Evolutionary conservation across 202 grass and related monocot species (phyloP).

Genomic region (Carex sylvatica): DNA sequence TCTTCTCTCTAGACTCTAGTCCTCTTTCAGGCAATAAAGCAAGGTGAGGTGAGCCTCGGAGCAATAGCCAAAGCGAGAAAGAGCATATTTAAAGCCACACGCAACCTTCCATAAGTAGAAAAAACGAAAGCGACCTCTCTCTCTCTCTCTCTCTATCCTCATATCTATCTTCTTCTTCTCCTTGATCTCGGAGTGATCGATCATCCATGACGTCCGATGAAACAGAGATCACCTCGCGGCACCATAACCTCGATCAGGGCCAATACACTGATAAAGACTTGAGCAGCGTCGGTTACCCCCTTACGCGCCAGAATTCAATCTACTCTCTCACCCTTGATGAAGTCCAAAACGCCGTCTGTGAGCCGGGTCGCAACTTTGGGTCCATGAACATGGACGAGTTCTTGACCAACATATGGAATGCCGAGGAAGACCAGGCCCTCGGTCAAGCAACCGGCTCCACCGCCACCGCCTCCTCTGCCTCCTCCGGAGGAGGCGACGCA

Average conservation of each 20-base stretch:
- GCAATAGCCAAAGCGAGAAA: neutral
- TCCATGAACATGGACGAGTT: slow-evolving; percentile 99
- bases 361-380: slow-evolving; percentile 69
- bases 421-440: slow-evolving; percentile 62
- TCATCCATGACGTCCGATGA: slow-evolving; percentile 43
- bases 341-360: slow-evolving; percentile 68
- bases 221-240: slow-evolving; percentile 69
- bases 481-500: neutral
- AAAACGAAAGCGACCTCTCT: slow-evolving; percentile 15
- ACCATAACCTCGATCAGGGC: slow-evolving; percentile 32
- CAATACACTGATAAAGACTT: slow-evolving; percentile 6
- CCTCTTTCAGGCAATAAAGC: neutral
- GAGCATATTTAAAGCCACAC: slow-evolving; percentile 19
- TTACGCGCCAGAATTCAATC: slow-evolving; percentile 55
- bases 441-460: neutral
- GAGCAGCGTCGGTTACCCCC: neutral
- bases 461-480: neutral
- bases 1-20: neutral
- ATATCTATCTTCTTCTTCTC: neutral
- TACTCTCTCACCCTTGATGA: slow-evolving; percentile 73
- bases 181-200: neutral
- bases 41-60: neutral
- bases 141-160: neutral
- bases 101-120: slow-evolving; percentile 17
- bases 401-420: slow-evolving; percentile 92